Base-by-base conservation (phyloP, 2,329 filamentous ascomycete species). In the Talaromyces sp. region DNA sequence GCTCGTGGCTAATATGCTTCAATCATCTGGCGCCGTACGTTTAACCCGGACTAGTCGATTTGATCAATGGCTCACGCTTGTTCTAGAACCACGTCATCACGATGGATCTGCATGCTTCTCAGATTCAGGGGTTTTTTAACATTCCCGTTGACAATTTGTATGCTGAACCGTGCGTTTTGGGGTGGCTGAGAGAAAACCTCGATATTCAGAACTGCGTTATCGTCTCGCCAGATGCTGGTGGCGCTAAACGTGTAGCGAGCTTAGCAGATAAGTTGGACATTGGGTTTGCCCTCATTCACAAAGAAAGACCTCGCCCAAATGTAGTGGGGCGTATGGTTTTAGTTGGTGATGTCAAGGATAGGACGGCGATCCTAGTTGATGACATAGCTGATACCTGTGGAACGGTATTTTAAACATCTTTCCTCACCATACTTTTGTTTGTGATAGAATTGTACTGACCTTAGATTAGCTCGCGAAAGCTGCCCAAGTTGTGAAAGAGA, bases 371-470 rank as follows among this genome's bases (percentile, higher is more conserved):
- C 71, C 86, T 99, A 53, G 93, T 99, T 54, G 93, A 97, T 74
- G 93, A 97, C 73, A 97, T 97, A 91, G 92, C 92, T 32, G 93
- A 97, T 73, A 97, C 93, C 3, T 96, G 92, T 74, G 92, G 92
- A 67, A 96, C 91, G 26, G 58, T 60, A 60, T 21, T 35, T 17
- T 27, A 46, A 7, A 46, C 7, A 21, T 26, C 24, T 26, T 12
- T 52, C 3, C 11, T 27, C 17, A 24, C 19, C 7, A 24, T n/a
- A 12, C 14, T 26, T 51, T 51, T 10, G n/a, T 26, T 48, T 3
- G 27, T 29, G 27, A 29, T 29, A 29, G 8, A 29, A 1, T 14
- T 12, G 8, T 46, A 31, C 53, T 59, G 19, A 59, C 7, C 2
- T 32, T 6, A 11, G 2, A 12, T 48, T 26, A 60, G 3, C 80